These are phyloP conservation scores for Aphanomyces stellatus DNA, from an alignment of 352 stramenopile species.

Conservation along the genomic window DNA sequence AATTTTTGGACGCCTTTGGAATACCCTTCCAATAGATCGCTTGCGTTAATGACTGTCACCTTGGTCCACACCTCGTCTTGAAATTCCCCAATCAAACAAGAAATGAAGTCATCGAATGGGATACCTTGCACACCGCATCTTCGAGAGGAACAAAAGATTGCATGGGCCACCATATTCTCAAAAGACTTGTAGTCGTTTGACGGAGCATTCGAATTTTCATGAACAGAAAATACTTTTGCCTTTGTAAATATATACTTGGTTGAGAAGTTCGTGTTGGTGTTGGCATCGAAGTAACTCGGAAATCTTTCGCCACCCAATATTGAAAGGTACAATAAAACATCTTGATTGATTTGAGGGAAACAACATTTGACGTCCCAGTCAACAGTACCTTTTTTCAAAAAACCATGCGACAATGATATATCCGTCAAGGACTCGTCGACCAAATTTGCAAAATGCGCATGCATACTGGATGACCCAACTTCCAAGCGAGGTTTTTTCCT, in stretches of 20 bases:
- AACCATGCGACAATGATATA: not conserved
- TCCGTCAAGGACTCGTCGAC: not conserved
- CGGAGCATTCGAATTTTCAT: conserved; percentile 7
- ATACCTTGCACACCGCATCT: conserved; percentile 26
- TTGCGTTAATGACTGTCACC: not conserved
- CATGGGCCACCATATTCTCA: conserved; percentile 28
- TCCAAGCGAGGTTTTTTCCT: not conserved
- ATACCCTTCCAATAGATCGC: not conserved
- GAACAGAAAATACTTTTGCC: not conserved
- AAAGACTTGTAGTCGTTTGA: conserved; percentile 20
- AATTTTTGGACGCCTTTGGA: not conserved
- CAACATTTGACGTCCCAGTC: conserved; percentile 19
- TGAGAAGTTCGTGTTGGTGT: not conserved
- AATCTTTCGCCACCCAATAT: conserved; percentile 25
- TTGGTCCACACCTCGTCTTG: not conserved
- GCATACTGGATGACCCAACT: not conserved
- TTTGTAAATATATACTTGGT: conserved; percentile 13
- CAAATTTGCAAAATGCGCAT: not conserved
- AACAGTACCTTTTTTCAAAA: not conserved
- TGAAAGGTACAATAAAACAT: conserved; percentile 29
- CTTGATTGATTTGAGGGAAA: conserved; percentile 23
- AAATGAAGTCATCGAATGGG: conserved; percentile 24
- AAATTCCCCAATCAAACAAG: conserved; percentile 21
- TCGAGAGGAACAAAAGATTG: conserved; percentile 26
- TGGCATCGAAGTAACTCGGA: conserved; percentile 17